Evolutionary conservation across 2,329 filamentous ascomycete species (phyloP).

Genomic region (Cladosporium sp.): DNA sequence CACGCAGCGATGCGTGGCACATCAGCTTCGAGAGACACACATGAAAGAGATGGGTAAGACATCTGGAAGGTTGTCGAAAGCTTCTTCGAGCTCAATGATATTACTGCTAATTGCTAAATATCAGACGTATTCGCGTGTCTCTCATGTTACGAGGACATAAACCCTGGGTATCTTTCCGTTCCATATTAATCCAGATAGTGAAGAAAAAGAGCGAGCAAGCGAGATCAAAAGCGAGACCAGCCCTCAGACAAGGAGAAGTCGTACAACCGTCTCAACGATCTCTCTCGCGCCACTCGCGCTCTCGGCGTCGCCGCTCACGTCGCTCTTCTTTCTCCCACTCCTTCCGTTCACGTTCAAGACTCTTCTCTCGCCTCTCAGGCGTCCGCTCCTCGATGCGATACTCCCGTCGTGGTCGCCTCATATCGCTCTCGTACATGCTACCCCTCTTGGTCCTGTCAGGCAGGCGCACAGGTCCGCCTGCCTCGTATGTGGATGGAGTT

Average conservation of each 20-base stretch:
- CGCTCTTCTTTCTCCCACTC: constrained; percentile 8
- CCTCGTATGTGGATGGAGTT: neutral
- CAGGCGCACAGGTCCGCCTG: constrained; percentile 1
- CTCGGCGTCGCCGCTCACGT: constrained; percentile 2
- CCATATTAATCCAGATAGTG: neutral
- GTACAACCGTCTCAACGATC: neutral
- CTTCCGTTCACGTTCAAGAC: constrained; percentile 2
- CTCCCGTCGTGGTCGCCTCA: constrained; percentile 8
- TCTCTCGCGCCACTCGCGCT: neutral
- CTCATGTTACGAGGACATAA: neutral
- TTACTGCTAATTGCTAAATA: neutral
- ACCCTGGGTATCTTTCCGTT: neutral
- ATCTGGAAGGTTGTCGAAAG: neutral
- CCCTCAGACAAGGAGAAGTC: neutral
- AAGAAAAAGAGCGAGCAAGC: neutral
- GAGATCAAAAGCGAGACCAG: constrained; percentile 1
- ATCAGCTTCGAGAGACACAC: too few relatives aligned
- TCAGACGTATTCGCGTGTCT: too few relatives aligned
- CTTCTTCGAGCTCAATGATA: neutral
- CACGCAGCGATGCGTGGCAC: too few relatives aligned
- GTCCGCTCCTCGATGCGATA: constrained; percentile 8
- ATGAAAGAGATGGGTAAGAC: too few relatives aligned
- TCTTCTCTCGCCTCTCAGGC: constrained; percentile 1
- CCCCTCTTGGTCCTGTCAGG: constrained; percentile 9
- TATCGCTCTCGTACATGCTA: constrained; percentile 10